A percentile compares a stretch with the other conserved stretches of the same genome.
These are phyloP conservation scores for Epichloe brachyelytri DNA, from an alignment of 2,329 filamentous ascomycete species.

Conservation along the genomic window DNA sequence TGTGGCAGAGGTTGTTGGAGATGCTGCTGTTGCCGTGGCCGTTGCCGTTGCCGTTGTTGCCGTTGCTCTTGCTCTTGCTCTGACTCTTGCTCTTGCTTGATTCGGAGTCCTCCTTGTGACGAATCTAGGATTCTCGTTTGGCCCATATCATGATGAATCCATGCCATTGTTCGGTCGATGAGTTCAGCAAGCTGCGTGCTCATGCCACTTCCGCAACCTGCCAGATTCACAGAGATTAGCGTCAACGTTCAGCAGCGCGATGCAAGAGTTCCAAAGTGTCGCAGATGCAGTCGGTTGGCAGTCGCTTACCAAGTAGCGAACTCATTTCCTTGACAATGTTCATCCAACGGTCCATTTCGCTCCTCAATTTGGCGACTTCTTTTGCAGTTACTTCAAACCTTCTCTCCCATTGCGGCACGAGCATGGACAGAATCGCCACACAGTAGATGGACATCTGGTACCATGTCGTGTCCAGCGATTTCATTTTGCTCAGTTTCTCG, in stretches of 20 bases:
- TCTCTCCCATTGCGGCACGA: constrained; percentile 58
- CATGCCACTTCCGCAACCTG: constrained; percentile 32
- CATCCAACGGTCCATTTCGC: constrained; percentile 59
- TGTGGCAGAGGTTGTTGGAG: constrained; percentile 12
- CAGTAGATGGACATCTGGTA: constrained; percentile 61
- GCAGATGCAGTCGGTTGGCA: neutral
- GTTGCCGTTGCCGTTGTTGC: too few relatives aligned
- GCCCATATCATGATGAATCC: constrained; percentile 38
- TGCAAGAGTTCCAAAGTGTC: neutral
- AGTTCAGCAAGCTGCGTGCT: constrained; percentile 32
- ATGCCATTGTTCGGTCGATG: constrained; percentile 36
- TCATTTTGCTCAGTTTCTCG: constrained; percentile 45
- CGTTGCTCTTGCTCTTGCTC: too few relatives aligned
- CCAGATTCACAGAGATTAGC: constrained; percentile 6
- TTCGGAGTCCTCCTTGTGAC: constrained; percentile 10
- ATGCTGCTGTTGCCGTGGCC: constrained; percentile 13
- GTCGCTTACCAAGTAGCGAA: constrained; percentile 44
- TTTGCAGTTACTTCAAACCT: constrained; percentile 43
- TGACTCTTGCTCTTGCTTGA: constrained; percentile 23
- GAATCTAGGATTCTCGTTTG: constrained; percentile 16
- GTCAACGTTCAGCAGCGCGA: neutral
- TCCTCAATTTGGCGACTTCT: constrained; percentile 46
- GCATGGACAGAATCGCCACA: constrained; percentile 57
- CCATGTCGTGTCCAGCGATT: constrained; percentile 67
- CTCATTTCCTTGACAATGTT: constrained; percentile 55